Conservation (phyloP, 2,329 filamentous ascomycete genomes). For the Kalaharituber pfeilii region DNA sequence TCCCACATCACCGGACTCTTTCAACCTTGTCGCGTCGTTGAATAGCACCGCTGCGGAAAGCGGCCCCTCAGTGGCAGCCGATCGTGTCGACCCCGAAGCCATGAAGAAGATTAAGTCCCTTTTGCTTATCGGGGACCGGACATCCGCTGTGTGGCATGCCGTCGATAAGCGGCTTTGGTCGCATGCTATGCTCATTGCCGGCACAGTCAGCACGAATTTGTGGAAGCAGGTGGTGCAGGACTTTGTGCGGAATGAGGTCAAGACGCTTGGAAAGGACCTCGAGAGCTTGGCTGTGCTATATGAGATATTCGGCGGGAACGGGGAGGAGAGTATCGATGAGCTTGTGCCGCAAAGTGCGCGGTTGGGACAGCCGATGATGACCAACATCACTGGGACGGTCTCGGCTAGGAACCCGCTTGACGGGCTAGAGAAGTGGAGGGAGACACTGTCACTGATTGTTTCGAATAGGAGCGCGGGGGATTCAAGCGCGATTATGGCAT, state of each 20-base stretch:
- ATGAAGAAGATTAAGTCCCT: constrained; percentile 55
- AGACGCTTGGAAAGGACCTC: constrained; percentile 52
- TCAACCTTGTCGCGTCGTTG: neutral
- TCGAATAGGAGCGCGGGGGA: constrained; percentile 78
- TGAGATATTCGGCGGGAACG: constrained; percentile 82
- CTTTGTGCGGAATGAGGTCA: constrained; percentile 89
- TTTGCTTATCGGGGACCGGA: constrained; percentile 64
- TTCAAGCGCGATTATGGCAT: constrained; percentile 53
- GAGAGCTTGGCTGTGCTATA: constrained; percentile 84
- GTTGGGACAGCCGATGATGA: constrained; percentile 80
- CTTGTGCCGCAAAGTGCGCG: constrained; percentile 84
- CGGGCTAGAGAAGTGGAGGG: constrained; percentile 54
- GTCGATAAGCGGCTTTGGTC: constrained; percentile 91
- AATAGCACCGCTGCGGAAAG: neutral
- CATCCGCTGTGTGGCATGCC: constrained; percentile 83
- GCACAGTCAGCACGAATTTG: constrained; percentile 57
- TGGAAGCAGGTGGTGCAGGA: constrained; percentile 92
- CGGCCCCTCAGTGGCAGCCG: constrained; percentile 10
- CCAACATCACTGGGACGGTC: constrained; percentile 41
- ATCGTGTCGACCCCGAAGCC: constrained; percentile 43
- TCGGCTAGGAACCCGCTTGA: constrained; percentile 35
- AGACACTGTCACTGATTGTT: constrained; percentile 69
- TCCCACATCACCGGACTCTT: neutral
- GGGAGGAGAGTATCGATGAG: constrained; percentile 87
- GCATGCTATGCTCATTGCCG: constrained; percentile 80